Evolutionary conservation across 306 rosid species (phyloP).

Genomic region (Quercus engelmannii): DNA sequence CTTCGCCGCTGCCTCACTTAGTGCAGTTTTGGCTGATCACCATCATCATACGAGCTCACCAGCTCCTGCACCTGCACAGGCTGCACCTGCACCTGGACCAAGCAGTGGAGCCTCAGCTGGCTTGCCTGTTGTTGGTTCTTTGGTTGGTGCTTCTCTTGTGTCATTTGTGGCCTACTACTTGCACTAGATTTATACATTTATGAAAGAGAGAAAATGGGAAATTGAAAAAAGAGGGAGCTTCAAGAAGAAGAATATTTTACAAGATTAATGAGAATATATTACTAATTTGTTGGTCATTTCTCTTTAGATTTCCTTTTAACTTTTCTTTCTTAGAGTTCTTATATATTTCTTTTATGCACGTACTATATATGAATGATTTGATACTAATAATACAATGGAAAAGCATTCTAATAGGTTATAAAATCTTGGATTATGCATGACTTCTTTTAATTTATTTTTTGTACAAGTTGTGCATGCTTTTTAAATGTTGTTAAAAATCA

Average conservation of each 20-base stretch:
- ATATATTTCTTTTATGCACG: background rate
- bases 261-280: background rate
- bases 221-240: background rate
- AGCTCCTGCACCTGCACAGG: conserved; percentile 6
- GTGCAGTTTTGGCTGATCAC: conserved; percentile 11
- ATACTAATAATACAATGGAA: background rate
- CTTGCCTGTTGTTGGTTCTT: conserved; percentile 20
- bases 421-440: too few species aligned
- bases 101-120: conserved; percentile 16
- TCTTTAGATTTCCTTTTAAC: background rate
- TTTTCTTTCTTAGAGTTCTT: background rate
- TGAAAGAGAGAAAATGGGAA: background rate
- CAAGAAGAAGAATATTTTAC: background rate
- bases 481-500: too few species aligned
- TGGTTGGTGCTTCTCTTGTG: conserved; percentile 27
- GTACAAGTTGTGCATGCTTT: too few species aligned
- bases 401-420: too few species aligned
- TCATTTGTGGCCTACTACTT: conserved; percentile 21
- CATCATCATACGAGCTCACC: background rate
- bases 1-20: conserved; percentile 24
- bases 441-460: too few species aligned
- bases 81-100: conserved; percentile 11
- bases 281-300: background rate
- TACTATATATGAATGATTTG: background rate
- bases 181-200: background rate